A percentile compares a stretch with the other conserved stretches of the same genome.
These are phyloP conservation scores for Medicago arabica DNA, from an alignment of 306 rosid genomes.

Conservation along the genomic window DNA sequence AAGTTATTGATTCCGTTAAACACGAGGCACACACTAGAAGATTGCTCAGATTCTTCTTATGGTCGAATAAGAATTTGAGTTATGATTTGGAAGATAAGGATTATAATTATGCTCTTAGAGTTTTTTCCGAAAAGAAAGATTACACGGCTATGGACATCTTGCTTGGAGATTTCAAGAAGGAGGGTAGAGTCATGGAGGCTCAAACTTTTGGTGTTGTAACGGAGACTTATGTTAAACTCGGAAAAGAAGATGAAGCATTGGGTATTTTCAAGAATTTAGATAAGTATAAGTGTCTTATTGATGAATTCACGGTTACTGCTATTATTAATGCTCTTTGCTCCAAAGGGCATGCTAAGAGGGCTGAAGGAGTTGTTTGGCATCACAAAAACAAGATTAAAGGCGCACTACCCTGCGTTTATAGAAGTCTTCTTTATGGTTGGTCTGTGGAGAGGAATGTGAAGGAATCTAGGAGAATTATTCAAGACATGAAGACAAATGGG, in stretches of 20 bases:
- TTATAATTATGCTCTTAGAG: conserved; percentile 67
- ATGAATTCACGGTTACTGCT: conserved; percentile 67
- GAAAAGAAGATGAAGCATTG: conserved; percentile 79
- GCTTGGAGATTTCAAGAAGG: conserved; percentile 69
- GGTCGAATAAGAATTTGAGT: conserved; percentile 70
- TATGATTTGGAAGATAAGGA: conserved; percentile 62
- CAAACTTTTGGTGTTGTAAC: conserved; percentile 66
- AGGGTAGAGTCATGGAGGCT: conserved; percentile 67
- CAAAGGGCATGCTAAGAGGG: conserved; percentile 80
- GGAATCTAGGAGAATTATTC: conserved; percentile 79
- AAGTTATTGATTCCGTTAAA: conserved; percentile 70
- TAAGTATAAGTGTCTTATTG: conserved; percentile 62
- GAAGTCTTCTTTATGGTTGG: conserved; percentile 83
- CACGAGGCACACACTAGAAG: conserved; percentile 72
- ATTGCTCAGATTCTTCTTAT: conserved; percentile 80
- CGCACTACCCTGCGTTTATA: conserved; percentile 55
- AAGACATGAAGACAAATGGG: conserved; percentile 75
- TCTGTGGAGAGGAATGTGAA: conserved; percentile 76
- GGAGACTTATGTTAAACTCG: conserved; percentile 65
- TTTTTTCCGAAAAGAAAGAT: conserved; percentile 76
- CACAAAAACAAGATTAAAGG: conserved; percentile 73
- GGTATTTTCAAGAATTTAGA: conserved; percentile 84
- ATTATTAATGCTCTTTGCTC: conserved; percentile 72
- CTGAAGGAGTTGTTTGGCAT: conserved; percentile 81
- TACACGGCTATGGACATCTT: conserved; percentile 67